Evolutionary conservation across 257 asterid genomes (phyloP), one percentile per base, ranked within the genome.

Genomic region (Nicotiana knightiana): DNA sequence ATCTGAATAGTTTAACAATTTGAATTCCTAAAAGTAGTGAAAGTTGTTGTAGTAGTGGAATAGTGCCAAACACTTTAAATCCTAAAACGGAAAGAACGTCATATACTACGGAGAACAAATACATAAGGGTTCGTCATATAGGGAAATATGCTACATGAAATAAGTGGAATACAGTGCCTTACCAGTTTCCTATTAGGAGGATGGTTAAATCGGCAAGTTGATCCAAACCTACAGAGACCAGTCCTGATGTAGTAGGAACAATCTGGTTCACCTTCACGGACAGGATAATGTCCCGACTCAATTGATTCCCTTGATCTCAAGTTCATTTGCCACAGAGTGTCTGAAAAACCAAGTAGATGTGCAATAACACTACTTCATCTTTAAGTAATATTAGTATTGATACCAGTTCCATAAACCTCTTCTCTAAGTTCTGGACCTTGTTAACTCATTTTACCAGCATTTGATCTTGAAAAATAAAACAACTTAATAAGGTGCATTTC

Each of bases 161-260:
- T 75, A 77, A 61, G 61, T 57, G 15, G 84, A 80, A 70, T 39
- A 15, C 68, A 78, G 55, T 46, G 73, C 76, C 89, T 82, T 92
- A 93, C 97, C 97, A 90, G 87, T 85, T 90, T 87, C 86, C 97
- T 89, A 81, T 93, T 89, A 71, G 90, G 90, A 70, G 98, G 97
- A 89, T 94, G 98, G 84, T 93, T 94, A 82, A 94, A 94, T 70
- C 97, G 90, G 88, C 98, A 94, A 48, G 96, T 87, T 61, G 91
- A 86, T 82, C 98, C 97, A 87, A 90, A 95, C 88, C 97, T 90
- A 89, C 98, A 94, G 24, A 90, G 90, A 68, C 97, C 97, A 79
- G 98, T 94, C 82, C 93, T 92, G 86, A 93, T 92, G 85, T 93
- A 93, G 89, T 93, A 91, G 26, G 97, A 89, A 88, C 97, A 94